Conservation (phyloP, 176 grass and related monocot species). For the Saccharum officinarum region DNA sequence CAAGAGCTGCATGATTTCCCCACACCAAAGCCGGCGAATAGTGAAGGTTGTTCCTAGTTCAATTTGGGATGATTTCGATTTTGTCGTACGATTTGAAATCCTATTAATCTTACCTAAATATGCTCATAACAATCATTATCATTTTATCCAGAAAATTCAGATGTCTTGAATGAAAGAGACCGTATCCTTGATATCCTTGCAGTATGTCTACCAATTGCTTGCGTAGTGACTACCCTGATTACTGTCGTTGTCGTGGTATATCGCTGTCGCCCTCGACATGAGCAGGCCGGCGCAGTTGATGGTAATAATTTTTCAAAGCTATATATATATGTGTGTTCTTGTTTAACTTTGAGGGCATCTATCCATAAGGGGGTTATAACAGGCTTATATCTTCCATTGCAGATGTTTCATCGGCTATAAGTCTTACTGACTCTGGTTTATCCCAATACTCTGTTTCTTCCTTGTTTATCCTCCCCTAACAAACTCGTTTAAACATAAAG, state of each 20-base stretch:
- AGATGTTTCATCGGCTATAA: constrained; percentile 18
- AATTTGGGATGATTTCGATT: neutral
- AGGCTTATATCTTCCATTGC: neutral
- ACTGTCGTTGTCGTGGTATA: constrained; percentile 16
- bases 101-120: neutral
- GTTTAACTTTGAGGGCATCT: neutral
- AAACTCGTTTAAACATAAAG: neutral
- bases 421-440: constrained; percentile 22
- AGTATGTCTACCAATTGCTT: constrained; percentile 26
- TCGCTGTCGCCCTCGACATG: constrained; percentile 35
- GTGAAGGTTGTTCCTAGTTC: neutral
- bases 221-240: constrained; percentile 19
- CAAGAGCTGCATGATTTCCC: neutral
- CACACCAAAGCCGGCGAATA: constrained; percentile 10
- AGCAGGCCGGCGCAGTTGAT: constrained; percentile 60
- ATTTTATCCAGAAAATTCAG: constrained; percentile 33
- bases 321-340: neutral
- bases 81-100: neutral
- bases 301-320: constrained; percentile 42
- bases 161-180: neutral
- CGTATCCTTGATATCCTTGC: neutral
- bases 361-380: neutral
- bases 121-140: constrained; percentile 4
- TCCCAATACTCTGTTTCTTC: constrained; percentile 1
- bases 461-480: neutral